Percentiles rank a stretch among this genome's conserved stretches.
Evolutionary conservation across 176 grass and related monocot species (phyloP).

Genomic region (Zizania latifolia): DNA sequence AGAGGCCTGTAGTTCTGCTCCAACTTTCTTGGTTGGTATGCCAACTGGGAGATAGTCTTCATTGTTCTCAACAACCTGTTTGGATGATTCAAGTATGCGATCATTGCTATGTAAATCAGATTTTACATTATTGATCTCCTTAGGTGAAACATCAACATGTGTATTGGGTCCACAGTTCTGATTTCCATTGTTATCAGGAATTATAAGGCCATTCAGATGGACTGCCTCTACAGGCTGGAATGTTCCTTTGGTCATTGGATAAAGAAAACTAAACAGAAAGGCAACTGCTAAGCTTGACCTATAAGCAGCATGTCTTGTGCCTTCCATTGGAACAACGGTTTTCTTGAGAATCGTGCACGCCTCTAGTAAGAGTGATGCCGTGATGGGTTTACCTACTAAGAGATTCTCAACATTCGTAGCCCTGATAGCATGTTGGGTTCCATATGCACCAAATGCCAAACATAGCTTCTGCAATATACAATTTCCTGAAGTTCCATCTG

Average conservation of each 20-base stretch:
- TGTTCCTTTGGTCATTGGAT: slow-evolving; percentile 34
- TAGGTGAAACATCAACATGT: slow-evolving; percentile 21
- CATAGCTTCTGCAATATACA: slow-evolving; percentile 37
- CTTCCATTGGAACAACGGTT: slow-evolving; percentile 54
- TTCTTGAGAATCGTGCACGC: slow-evolving; percentile 62
- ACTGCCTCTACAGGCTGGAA: slow-evolving; percentile 28
- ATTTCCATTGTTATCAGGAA: slow-evolving; percentile 31
- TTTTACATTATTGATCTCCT: slow-evolving; percentile 25
- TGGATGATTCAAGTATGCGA: slow-evolving; percentile 49
- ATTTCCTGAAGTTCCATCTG: slow-evolving; percentile 43
- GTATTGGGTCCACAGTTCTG: slow-evolving; percentile 10
- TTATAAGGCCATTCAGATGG: neutral
- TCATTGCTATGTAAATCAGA: slow-evolving; percentile 15
- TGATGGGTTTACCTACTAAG: slow-evolving; percentile 69
- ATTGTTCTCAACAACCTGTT: slow-evolving; percentile 51
- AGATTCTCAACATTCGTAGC: slow-evolving; percentile 67
- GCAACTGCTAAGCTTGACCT: slow-evolving; percentile 76
- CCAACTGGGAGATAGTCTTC: slow-evolving; percentile 74
- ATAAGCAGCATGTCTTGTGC: slow-evolving; percentile 66
- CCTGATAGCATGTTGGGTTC: slow-evolving; percentile 69
- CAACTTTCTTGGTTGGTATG: slow-evolving; percentile 71
- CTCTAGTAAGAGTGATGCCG: slow-evolving; percentile 51
- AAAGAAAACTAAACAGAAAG: slow-evolving; percentile 85
- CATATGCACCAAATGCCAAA: slow-evolving; percentile 85
- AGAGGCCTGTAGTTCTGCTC: slow-evolving; percentile 89